These are phyloP conservation scores for Cardamine occulta DNA, from an alignment of 345 rosid species.

Conservation along the genomic window DNA sequence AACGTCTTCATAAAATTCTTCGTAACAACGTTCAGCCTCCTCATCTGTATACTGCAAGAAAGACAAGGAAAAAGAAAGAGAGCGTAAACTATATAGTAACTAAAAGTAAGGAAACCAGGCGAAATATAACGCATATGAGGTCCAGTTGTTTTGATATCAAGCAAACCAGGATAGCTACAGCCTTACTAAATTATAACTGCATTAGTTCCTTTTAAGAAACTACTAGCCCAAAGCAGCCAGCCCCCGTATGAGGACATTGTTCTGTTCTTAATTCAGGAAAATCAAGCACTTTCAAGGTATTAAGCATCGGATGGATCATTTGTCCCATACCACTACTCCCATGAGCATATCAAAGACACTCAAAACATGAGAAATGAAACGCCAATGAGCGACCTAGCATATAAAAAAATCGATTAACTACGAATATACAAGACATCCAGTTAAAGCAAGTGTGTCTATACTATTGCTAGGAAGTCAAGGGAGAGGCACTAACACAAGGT, in stretches of 20 bases:
- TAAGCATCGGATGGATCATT: not conserved
- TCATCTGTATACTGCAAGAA: constrained; percentile 83
- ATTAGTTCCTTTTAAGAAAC: constrained; percentile 24
- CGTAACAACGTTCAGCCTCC: constrained; percentile 77
- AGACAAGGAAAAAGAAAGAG: constrained; percentile 19
- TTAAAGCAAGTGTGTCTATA: not conserved
- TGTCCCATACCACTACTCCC: constrained; percentile 1
- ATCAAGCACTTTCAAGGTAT: constrained; percentile 20
- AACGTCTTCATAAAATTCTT: constrained; percentile 97
- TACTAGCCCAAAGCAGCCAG: constrained; percentile 24
- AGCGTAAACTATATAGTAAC: constrained; percentile 30
- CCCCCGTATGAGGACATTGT: constrained; percentile 3
- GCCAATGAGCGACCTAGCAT: not conserved
- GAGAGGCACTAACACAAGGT: constrained; percentile 2
- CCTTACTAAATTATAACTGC: constrained; percentile 32
- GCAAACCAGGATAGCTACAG: constrained; percentile 32
- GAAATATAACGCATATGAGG: constrained; percentile 19
- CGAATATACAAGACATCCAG: constrained; percentile 5
- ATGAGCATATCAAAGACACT: not conserved
- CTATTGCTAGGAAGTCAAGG: not conserved
- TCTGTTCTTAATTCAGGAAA: constrained; percentile 40
- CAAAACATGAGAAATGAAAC: not conserved
- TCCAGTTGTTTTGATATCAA: constrained; percentile 16
- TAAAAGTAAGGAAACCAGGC: constrained; percentile 17
- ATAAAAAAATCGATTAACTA: constrained; percentile 3